These are phyloP conservation scores for Viola odorata DNA, from an alignment of 345 rosid species.

Conservation along the genomic window DNA sequence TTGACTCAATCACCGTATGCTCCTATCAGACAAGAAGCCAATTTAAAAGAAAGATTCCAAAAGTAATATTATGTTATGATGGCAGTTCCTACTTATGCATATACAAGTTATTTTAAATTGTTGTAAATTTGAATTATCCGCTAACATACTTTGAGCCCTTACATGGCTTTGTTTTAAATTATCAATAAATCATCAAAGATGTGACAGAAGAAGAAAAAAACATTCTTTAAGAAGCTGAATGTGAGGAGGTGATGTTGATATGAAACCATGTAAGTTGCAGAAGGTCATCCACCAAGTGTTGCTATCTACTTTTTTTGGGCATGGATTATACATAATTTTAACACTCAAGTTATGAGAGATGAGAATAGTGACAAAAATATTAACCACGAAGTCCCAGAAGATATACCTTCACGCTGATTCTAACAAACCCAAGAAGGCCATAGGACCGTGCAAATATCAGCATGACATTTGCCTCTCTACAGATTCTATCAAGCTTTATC, in stretches of 20 bases:
- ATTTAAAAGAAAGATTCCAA: not conserved
- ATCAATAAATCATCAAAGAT: not conserved
- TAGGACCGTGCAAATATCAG: conserved; percentile 92
- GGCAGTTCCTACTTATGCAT: not conserved
- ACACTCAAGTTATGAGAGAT: not conserved
- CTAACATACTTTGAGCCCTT: not conserved
- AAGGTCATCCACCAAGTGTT: not conserved
- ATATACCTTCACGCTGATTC: conserved; percentile 78
- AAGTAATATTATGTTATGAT: too few relatives aligned
- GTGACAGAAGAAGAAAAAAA: not conserved
- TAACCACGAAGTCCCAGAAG: conserved; percentile 2
- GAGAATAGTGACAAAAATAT: not conserved
- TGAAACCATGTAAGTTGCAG: not conserved
- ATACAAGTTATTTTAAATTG: not conserved
- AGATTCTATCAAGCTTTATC: conserved; percentile 80
- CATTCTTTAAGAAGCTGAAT: not conserved
- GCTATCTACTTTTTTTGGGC: not conserved
- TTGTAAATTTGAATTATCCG: not conserved
- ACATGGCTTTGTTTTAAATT: not conserved
- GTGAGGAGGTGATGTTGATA: not conserved
- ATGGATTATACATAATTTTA: too few relatives aligned
- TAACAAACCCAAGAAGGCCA: conserved; percentile 87
- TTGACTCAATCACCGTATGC: conserved; percentile 83
- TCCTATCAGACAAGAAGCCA: conserved; percentile 42
- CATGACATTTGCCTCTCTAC: conserved; percentile 78